Evolutionary conservation across 2,329 filamentous ascomycete genomes (phyloP), one percentile per base, ranked within the genome.

Genomic region (Diaporthe humulicola): DNA sequence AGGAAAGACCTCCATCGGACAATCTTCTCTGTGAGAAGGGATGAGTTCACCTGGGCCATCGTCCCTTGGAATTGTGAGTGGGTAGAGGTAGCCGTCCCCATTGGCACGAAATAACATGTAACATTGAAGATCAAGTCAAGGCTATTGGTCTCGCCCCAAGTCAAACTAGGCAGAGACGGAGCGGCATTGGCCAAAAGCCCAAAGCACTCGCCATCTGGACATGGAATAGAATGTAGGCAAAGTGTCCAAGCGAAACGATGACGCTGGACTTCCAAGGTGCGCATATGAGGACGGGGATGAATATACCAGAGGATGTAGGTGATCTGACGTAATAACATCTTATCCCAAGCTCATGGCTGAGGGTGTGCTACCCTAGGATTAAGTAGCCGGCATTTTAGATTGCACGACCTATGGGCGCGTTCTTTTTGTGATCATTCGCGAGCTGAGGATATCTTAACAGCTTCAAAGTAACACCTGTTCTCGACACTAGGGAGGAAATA

Each of bases 41-140:
- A 15, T 4, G 17, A 28, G 9, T 8, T 54, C 25, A n/a, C 6
- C 15, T 19, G 6, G 5, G 5, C 10, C 5, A 38, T 12, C 0
- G 12, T 6, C n/a, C 52, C 19, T 4, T 33, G 54, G 14, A 57
- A 57, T 4, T 2, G 17, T 10, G 4, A 36, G 10, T 15, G 9
- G 33, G 33, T 0, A n/a, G 12, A 38, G 19, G 19, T 58, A 33
- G 30, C 30, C 22, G 2, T 33, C 38, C 2, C 12, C 14, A 58
- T 25, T 9, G 4, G 2, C 1, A n/a, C 10, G 7, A 6, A 5
- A 38, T 2, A 7, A 22, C 2, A 25, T 12, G 0, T 15, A n/a
- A 6, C 22, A n/a, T 5, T 58, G 19, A 58, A 38, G 30, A 38
- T 22, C 22, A 38, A 7, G 9, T 25, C 22, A 17, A 38, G 54